A percentile compares a stretch with the other conserved stretches of the same genome.
Evolutionary conservation across 2,329 filamentous ascomycete species (phyloP).

Genomic region (Fusarium pseudonygamai): DNA sequence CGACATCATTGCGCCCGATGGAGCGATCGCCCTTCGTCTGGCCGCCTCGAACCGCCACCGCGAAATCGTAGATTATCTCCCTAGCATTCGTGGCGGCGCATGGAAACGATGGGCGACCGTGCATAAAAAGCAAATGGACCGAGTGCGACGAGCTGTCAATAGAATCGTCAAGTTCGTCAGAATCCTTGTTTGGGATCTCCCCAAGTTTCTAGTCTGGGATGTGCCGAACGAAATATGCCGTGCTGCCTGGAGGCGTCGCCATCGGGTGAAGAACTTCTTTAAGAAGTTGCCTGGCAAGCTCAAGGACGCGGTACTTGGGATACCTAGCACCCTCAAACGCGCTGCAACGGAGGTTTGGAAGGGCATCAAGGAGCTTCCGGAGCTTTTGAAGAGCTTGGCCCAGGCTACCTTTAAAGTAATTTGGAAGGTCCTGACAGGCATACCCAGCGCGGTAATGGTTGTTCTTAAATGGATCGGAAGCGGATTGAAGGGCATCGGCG

Average conservation of each 20-base stretch:
- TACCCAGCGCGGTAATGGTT: slow-evolving; percentile 36
- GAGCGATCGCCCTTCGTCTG: slow-evolving; percentile 56
- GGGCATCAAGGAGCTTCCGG: slow-evolving; percentile 35
- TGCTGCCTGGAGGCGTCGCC: slow-evolving; percentile 39
- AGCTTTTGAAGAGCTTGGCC: slow-evolving; percentile 1
- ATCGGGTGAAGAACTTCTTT: slow-evolving; percentile 42
- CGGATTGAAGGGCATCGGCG: slow-evolving; percentile 40
- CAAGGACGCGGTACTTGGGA: slow-evolving; percentile 29
- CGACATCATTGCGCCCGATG: slow-evolving; percentile 55
- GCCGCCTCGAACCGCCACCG: slow-evolving; percentile 53
- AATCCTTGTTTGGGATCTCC: slow-evolving; percentile 45
- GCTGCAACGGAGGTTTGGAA: slow-evolving; percentile 22
- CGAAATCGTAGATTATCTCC: slow-evolving; percentile 56
- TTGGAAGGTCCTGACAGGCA: slow-evolving; percentile 34
- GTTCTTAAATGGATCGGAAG: slow-evolving; percentile 45
- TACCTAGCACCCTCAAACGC: slow-evolving; percentile 21
- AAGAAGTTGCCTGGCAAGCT: slow-evolving; percentile 41
- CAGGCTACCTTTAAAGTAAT: slow-evolving; percentile 24
- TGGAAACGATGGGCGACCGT: slow-evolving; percentile 50
- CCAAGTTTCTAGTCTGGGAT: slow-evolving; percentile 43
- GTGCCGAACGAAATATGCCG: slow-evolving; percentile 35
- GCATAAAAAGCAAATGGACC: slow-evolving; percentile 44
- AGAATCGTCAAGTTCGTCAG: slow-evolving; percentile 39
- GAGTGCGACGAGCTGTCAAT: slow-evolving; percentile 34
- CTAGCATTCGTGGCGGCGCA: slow-evolving; percentile 50